Percentiles rank a stretch among this genome's conserved stretches.
Evolutionary conservation across 176 grass and related monocot genomes (phyloP).

Genomic region (Carex kokanica): DNA sequence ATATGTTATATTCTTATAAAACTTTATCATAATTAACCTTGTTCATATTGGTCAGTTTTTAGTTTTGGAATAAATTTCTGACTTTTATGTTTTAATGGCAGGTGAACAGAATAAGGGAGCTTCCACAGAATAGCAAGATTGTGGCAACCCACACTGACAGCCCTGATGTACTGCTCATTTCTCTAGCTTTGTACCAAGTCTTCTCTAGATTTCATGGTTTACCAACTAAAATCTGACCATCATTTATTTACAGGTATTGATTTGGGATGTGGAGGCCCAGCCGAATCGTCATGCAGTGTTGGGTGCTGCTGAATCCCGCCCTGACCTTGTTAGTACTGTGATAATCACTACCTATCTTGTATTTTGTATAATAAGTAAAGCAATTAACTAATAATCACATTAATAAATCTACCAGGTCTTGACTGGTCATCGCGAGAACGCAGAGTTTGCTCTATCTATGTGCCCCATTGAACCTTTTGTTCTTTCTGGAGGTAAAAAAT

Average conservation of each 20-base stretch:
- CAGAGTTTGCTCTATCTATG: conserved; percentile 95
- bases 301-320: conserved; percentile 73
- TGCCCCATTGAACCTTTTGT: conserved; percentile 93
- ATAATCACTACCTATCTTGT: conserved; percentile 12
- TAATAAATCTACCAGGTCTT: conserved; percentile 54
- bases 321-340: conserved; percentile 73
- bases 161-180: conserved; percentile 66
- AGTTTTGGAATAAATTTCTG: background rate
- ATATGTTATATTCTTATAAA: background rate
- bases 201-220: conserved; percentile 3
- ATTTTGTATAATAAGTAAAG: background rate
- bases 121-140: conserved; percentile 95
- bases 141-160: conserved; percentile 97
- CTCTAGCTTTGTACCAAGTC: background rate
- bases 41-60: background rate
- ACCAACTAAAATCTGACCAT: conserved; percentile 16
- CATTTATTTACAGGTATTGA: conserved; percentile 56
- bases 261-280: conserved; percentile 97
- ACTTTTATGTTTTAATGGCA: conserved; percentile 27
- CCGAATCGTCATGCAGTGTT: conserved; percentile 92
- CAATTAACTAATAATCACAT: conserved; percentile 11
- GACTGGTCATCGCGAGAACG: conserved; percentile 85
- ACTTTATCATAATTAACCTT: background rate
- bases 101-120: conserved; percentile 99
- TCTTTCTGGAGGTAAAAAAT: conserved; percentile 74